Base-by-base conservation (phyloP, 148 eudicot species). In the Limonium bicolor region DNA sequence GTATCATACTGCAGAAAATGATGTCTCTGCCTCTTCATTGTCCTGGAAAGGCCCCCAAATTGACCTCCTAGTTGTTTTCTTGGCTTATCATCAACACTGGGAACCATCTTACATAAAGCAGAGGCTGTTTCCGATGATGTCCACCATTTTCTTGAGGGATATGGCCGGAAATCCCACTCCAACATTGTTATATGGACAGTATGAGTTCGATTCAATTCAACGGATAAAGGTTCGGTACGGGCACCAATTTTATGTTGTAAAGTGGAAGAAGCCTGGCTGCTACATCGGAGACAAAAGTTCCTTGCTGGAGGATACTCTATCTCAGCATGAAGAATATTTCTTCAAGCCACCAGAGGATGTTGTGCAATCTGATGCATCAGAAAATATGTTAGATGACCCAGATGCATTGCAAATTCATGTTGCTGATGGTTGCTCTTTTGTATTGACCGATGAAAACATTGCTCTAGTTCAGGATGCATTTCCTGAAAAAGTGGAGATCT, bases 101-200 rank as follows among this genome's bases (percentile, higher is more conserved):
- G 75, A 76, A 50, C 95, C 99, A 48, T 85, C 84, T 65, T 90
- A 70, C 48, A 63, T 61, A 44, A 56, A 82, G 51, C 77, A 78
- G 54, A 78, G 66, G 56, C 58, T 90, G 52, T 63, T 90, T 51
- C 95, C 85, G 9, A 59, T 90, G 80, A 37, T 85, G 38, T 84
- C 95, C 36, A 90, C 99, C 53, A 75, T 71, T 61, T 78, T 69
- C 54, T 46, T 90, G 39, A 60, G 95, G 66, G 87, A 81, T 16
- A 64, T 55, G 74, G 85, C 76, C 59, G 68, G 56, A 22, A 63
- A 56, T 50, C 53, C 66, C 10, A 50, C 52, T 36, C 59, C 63
- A 20, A 45, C 43, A 20, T 60, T 90, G 45, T 62, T 90, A 56
- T 52, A 58, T 31, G 88, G 77, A 21, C 93, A 77, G 36, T 85